A percentile compares a stretch with the other conserved stretches of the same genome.
Evolutionary conservation across 129 eudicot species (phyloP).

Genomic region (Ambrosia trifida): DNA sequence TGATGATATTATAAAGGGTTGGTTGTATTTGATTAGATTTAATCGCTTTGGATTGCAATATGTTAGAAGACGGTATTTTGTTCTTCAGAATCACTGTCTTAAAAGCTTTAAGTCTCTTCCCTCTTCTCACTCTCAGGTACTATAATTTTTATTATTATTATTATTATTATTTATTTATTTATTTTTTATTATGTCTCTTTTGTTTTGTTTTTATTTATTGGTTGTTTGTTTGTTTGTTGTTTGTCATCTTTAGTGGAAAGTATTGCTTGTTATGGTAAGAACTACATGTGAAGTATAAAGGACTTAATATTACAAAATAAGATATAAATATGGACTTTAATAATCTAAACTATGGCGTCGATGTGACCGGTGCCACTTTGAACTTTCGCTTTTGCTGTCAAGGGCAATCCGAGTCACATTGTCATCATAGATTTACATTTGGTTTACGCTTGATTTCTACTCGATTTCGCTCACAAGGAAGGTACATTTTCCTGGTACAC

Average conservation of each 20-base stretch:
- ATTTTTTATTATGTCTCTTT: background rate
- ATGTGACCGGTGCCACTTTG: too few relatives aligned
- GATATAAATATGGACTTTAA: too few relatives aligned
- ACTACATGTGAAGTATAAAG: background rate
- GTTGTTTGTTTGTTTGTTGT: background rate
- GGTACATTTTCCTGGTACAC: too few relatives aligned
- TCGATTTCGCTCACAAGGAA: too few relatives aligned
- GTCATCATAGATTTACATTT: too few relatives aligned
- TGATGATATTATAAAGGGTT: slow-evolving; percentile 75
- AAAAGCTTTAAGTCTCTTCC: slow-evolving; percentile 79
- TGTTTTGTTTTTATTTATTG: background rate
- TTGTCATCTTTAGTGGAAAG: background rate
- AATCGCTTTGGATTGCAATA: slow-evolving; percentile 73
- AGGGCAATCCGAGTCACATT: too few relatives aligned
- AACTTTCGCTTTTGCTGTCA: too few relatives aligned
- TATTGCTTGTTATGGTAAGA: background rate
- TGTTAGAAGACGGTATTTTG: slow-evolving; percentile 67
- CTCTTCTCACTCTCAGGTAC: slow-evolving; percentile 51
- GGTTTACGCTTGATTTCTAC: too few relatives aligned
- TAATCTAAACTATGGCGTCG: too few relatives aligned
- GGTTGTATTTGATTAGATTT: slow-evolving; percentile 68
- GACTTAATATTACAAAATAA: background rate
- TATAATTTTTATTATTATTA: background rate
- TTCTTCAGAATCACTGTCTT: slow-evolving; percentile 70
- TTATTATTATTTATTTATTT: background rate